Conservation (phyloP, 495 filamentous ascomycete genomes). For the Elasticomyces elasticus region DNA sequence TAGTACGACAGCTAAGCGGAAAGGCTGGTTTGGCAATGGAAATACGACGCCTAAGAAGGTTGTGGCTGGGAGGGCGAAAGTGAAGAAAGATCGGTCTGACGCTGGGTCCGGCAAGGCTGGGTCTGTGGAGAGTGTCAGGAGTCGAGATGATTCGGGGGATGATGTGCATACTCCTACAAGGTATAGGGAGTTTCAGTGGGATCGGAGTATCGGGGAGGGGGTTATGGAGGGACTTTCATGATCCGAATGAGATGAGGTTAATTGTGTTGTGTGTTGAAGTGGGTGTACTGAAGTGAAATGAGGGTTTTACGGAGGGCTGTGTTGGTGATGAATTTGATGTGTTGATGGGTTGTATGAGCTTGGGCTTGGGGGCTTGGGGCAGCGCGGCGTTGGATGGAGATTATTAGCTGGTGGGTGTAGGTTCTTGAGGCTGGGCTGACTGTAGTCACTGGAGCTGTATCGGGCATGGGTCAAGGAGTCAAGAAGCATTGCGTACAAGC, state of each 20-base stretch:
- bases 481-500: no score
- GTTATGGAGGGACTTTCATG: slow-evolving; percentile 39
- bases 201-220: slow-evolving; percentile 50
- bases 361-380: no score
- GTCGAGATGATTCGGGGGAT: slow-evolving; percentile 40
- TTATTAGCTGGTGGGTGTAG: no score
- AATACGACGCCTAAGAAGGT: slow-evolving; percentile 19
- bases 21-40: slow-evolving; percentile 20
- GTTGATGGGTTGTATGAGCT: no score
- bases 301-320: no score
- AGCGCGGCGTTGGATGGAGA: no score
- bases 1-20: slow-evolving; percentile 5
- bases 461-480: no score
- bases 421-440: no score
- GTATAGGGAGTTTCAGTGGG: slow-evolving; percentile 38
- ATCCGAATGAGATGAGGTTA: background rate
- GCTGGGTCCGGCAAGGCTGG: slow-evolving; percentile 28
- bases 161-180: slow-evolving; percentile 37
- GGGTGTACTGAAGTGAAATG: no score
- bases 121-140: slow-evolving; percentile 27
- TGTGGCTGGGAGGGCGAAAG: background rate
- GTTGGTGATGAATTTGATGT: no score
- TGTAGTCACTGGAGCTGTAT: no score
- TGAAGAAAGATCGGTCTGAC: slow-evolving; percentile 14
- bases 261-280: background rate